phyloP scores from a whole-genome alignment of 1,139 yeast species.

The Diutina siamensis region DNA sequence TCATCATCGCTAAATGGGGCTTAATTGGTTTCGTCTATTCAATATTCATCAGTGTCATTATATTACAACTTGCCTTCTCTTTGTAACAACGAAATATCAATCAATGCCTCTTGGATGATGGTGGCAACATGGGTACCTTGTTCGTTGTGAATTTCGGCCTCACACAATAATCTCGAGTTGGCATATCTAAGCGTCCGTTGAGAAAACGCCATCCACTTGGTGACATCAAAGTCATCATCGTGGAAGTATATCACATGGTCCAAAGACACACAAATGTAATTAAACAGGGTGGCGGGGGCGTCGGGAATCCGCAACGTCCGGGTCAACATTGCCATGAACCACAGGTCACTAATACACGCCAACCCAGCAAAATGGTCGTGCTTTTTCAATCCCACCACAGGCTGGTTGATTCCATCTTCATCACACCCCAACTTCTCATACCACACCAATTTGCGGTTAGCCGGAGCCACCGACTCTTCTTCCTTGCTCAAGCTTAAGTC shows the following conservation, averaged over 20 bases:
- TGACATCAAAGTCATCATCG: slow-evolving; percentile 37
- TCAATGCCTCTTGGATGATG: slow-evolving; percentile 57
- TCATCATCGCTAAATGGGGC: too few relatives aligned
- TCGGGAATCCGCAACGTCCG: slow-evolving; percentile 18
- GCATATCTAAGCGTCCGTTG: slow-evolving; percentile 41
- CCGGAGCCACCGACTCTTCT: slow-evolving; percentile 16
- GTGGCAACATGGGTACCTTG: slow-evolving; percentile 51
- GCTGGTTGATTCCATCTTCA: slow-evolving; percentile 12
- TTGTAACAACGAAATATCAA: slow-evolving; percentile 10
- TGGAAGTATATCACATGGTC: slow-evolving; percentile 67
- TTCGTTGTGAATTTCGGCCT: slow-evolving; percentile 44
- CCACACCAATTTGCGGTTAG: slow-evolving; percentile 30
- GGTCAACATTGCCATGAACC: slow-evolving; percentile 35
- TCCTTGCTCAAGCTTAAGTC: slow-evolving; percentile 15
- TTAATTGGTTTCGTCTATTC: too few relatives aligned
- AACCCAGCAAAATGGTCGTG: slow-evolving; percentile 46
- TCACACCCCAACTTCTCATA: slow-evolving; percentile 30
- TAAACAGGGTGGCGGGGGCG: slow-evolving; percentile 15
- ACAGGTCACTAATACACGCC: slow-evolving; percentile 52
- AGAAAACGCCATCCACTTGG: slow-evolving; percentile 44
- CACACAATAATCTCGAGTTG: slow-evolving; percentile 43
- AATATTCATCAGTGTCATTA: too few relatives aligned
- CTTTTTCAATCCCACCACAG: slow-evolving; percentile 12
- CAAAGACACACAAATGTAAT: slow-evolving; percentile 41
- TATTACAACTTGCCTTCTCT: neutral